Percentiles rank a stretch among this genome's conserved stretches.
Evolutionary conservation across 345 rosid species (phyloP).

Genomic region (Orychophragmus violaceus): DNA sequence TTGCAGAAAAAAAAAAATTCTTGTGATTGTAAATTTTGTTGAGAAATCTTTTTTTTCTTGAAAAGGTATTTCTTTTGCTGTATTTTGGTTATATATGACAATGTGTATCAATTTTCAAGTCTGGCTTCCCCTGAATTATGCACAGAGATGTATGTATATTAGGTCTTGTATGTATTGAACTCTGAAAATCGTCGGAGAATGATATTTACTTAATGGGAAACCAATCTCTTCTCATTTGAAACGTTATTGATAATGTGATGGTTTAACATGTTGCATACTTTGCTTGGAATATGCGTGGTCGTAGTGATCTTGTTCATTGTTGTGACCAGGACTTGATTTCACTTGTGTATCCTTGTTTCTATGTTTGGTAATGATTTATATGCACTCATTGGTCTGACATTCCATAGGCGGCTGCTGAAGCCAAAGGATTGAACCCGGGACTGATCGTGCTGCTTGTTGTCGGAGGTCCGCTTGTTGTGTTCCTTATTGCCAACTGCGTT

Average conservation of each 20-base stretch:
- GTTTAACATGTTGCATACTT: not conserved
- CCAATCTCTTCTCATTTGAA: not conserved
- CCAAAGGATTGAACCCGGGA: conserved; percentile 63
- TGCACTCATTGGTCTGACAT: not conserved
- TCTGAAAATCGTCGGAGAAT: not conserved
- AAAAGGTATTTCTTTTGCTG: not conserved
- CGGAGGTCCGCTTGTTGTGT: conserved; percentile 43
- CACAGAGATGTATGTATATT: not conserved
- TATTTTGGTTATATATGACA: not conserved
- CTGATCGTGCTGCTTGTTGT: conserved; percentile 61
- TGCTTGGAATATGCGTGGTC: not conserved
- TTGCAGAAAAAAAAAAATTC: not conserved
- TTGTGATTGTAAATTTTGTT: not conserved
- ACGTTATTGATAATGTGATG: not conserved
- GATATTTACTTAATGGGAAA: not conserved
- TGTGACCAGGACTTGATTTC: not conserved
- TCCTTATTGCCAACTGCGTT: conserved; percentile 48
- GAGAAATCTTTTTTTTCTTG: not conserved
- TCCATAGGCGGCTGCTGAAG: conserved; percentile 28
- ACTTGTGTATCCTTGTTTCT: not conserved
- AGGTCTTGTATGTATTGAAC: not conserved
- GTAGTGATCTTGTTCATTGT: not conserved
- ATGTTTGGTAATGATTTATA: not conserved
- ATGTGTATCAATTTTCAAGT: not conserved
- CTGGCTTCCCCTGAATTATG: not conserved